Percentiles rank a stretch among this genome's conserved stretches.
Evolutionary conservation across 2,329 filamentous ascomycete genomes (phyloP).

Genomic region (Colletotrichum kahawae): DNA sequence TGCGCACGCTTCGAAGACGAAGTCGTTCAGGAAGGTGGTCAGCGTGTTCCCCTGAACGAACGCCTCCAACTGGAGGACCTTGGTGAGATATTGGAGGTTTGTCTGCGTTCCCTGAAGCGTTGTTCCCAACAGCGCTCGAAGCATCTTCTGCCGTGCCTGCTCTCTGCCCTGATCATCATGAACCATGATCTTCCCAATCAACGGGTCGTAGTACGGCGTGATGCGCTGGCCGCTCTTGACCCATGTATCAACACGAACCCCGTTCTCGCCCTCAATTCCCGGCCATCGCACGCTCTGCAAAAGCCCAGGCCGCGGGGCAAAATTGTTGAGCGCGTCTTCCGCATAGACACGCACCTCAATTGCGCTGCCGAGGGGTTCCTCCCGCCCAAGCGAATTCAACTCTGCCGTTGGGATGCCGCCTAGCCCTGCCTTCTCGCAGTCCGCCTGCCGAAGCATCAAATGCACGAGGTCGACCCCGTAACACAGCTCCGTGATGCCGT

Average conservation of each 20-base stretch:
- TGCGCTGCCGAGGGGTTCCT: constrained; percentile 32
- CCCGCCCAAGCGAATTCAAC: neutral
- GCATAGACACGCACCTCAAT: constrained; percentile 47
- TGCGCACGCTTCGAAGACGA: neutral
- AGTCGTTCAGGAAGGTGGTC: neutral
- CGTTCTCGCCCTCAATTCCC: constrained; percentile 33
- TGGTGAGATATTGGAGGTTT: neutral
- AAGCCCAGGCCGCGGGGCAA: constrained; percentile 62
- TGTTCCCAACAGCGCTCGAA: neutral
- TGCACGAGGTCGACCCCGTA: constrained; percentile 1
- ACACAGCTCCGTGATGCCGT: constrained; percentile 51
- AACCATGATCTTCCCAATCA: constrained; percentile 64
- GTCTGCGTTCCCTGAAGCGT: neutral
- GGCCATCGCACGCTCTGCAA: constrained; percentile 63
- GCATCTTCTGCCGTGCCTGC: constrained; percentile 52
- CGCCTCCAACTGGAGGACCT: neutral
- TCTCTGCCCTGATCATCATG: constrained; percentile 49
- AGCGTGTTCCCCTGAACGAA: neutral
- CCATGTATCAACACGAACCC: constrained; percentile 68
- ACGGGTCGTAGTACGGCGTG: constrained; percentile 61
- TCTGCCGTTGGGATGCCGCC: neutral
- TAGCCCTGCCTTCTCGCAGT: constrained; percentile 19
- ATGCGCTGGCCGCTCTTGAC: constrained; percentile 61
- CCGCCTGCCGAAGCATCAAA: constrained; percentile 27
- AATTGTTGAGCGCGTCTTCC: constrained; percentile 62